Percentiles rank a stretch among this genome's conserved stretches.
These are phyloP conservation scores for Quercus rubra DNA, from an alignment of 306 rosid species.

Conservation along the genomic window DNA sequence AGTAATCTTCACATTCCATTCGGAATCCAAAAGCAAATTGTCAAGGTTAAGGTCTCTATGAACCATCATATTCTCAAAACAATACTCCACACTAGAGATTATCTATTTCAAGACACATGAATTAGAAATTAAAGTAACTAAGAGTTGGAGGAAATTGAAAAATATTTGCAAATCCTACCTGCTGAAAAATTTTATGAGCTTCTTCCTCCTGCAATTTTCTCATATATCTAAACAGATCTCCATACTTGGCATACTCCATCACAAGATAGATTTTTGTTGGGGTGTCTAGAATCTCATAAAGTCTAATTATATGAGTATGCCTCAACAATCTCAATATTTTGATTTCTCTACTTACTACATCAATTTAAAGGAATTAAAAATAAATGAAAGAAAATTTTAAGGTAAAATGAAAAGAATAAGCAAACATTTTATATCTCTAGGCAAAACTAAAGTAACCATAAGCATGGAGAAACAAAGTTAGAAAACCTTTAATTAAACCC, in stretches of 20 bases:
- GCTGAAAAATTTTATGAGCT: slow-evolving; percentile 87
- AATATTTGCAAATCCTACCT: slow-evolving; percentile 42
- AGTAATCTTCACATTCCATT: too few relatives aligned
- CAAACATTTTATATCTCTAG: neutral
- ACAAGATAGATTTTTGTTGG: slow-evolving; percentile 72
- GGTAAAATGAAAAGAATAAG: neutral
- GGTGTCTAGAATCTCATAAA: slow-evolving; percentile 85
- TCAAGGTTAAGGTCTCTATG: too few relatives aligned
- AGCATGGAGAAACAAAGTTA: neutral
- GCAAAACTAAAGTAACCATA: neutral
- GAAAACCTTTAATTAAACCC: neutral
- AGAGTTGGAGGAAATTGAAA: slow-evolving; percentile 5
- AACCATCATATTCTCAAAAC: too few relatives aligned
- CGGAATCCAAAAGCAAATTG: too few relatives aligned
- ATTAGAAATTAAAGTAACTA: too few relatives aligned
- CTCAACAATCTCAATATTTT: slow-evolving; percentile 80
- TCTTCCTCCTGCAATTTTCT: slow-evolving; percentile 94
- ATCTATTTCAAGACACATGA: too few relatives aligned
- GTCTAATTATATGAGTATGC: slow-evolving; percentile 90
- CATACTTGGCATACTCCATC: slow-evolving; percentile 82
- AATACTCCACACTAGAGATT: too few relatives aligned
- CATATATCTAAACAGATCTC: slow-evolving; percentile 76
- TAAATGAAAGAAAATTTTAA: neutral
- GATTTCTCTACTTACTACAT: slow-evolving; percentile 83
- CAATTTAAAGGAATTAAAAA: slow-evolving; percentile 23